These are phyloP conservation scores for Ogataea saltuana DNA, from an alignment of 805 yeast species.

Conservation along the genomic window DNA sequence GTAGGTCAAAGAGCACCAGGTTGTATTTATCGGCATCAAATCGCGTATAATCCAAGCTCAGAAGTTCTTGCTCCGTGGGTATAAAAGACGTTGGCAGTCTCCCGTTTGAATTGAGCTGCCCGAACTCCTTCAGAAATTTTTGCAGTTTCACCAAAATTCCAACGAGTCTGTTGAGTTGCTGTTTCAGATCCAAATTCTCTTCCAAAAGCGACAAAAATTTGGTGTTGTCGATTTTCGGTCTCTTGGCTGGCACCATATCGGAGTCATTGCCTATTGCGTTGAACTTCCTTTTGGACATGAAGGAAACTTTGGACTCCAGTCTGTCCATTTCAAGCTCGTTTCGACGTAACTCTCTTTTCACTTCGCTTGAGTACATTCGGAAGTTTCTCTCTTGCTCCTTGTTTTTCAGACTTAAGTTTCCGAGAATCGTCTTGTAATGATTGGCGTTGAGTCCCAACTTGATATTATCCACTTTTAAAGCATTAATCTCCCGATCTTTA, in stretches of 20 bases:
- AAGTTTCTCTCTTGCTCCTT: conserved; percentile 23
- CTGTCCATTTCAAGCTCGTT: conserved; percentile 21
- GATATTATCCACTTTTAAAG: conserved; percentile 22
- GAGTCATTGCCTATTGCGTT: neutral
- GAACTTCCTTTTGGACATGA: conserved; percentile 9
- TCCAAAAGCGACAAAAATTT: conserved; percentile 16
- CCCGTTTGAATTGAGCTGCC: conserved; percentile 11
- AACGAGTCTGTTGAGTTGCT: conserved; percentile 11
- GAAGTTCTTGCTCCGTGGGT: conserved; percentile 21
- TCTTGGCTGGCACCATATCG: neutral
- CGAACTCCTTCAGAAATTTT: conserved; percentile 14
- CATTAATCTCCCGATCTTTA: conserved; percentile 23
- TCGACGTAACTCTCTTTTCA: conserved; percentile 24
- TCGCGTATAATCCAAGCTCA: conserved; percentile 14
- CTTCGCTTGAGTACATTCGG: conserved; percentile 21
- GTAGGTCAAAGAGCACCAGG: conserved; percentile 16
- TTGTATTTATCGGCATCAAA: conserved; percentile 22
- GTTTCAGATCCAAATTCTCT: conserved; percentile 17
- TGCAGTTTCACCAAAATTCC: conserved; percentile 17
- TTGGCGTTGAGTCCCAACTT: conserved; percentile 17
- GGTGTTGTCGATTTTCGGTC: conserved; percentile 14
- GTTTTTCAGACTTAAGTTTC: conserved; percentile 16
- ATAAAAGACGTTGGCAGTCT: conserved; percentile 18
- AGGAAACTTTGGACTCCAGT: conserved; percentile 16
- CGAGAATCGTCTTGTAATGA: conserved; percentile 16